Base-by-base conservation (phyloP, 805 yeast species). In the Hanseniaspora mollemarum region DNA sequence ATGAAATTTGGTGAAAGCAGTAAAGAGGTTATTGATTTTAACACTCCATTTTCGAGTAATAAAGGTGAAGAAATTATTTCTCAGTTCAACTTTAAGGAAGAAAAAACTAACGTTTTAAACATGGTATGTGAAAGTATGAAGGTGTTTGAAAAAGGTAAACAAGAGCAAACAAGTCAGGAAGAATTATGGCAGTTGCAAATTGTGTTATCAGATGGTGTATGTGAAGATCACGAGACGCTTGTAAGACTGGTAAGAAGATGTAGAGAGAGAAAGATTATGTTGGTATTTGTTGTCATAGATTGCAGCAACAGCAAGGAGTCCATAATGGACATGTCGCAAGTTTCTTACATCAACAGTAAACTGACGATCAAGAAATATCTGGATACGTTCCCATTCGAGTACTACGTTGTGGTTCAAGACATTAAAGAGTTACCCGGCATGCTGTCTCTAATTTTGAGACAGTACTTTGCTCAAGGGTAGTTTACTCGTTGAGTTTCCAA, bases 341-440 rank as follows among this genome's bases (percentile, higher is more conserved):
- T 88, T 26, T 78, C 74, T 54, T 92, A 88, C n/a, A 96, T 96
- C 2, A 75, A 74, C 52, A 73, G 78, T 78, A 75, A 76, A 41
- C 69, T 94, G 55, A 74, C 81, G 62, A 92, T 92, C 53, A 81
- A 78, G 54, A 84, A 81, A 58, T 92, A 92, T 61, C 74, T 92
- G 64, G 96, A 90, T 59, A 76, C 84, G 26, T 92, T 92, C 80
- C 97, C 99, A 58, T 92, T 92, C 67, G 97, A 92, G 62, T 92
- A 83, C 63, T 92, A 90, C 62, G 96, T 90, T 53, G 90, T 94
- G 57, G 96, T 92, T 24, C 80, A 84, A 58, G 80, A 90, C 61
- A 83, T 94, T 57, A 74, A 74, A 43, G 97, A 90, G 67, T 72
- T 92, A 35, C 99, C 99, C 15, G 85, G 81, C 61, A 87, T 92